Conservation (phyloP, 2,329 filamentous ascomycete genomes). For the Endoconidiophora polonica region DNA sequence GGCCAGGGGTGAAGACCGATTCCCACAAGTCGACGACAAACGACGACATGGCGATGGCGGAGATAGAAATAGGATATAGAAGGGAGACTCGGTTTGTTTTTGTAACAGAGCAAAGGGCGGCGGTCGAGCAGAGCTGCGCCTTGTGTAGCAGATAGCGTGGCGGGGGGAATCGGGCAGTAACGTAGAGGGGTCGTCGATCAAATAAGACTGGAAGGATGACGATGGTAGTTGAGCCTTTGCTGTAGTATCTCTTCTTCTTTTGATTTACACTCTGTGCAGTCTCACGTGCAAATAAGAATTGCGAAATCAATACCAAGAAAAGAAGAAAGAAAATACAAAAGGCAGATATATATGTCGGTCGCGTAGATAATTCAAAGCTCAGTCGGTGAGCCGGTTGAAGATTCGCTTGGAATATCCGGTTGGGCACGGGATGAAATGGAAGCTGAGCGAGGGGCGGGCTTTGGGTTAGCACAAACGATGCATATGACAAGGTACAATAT, state of each 20-base stretch:
- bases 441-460: no score
- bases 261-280: no score
- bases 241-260: no score
- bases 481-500: no score
- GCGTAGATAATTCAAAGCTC: no score
- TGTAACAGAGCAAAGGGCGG: no score
- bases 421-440: no score
- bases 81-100: background rate
- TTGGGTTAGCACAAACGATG: no score
- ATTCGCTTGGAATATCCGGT: no score
- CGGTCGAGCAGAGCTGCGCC: background rate
- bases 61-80: background rate
- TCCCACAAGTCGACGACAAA: slow-evolving; percentile 68
- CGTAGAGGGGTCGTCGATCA: no score
- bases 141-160: background rate
- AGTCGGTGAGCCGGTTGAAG: no score
- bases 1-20: slow-evolving; percentile 83
- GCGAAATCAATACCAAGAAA: background rate
- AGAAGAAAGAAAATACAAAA: background rate
- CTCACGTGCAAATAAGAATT: background rate
- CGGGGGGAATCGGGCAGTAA: no score
- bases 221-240: background rate
- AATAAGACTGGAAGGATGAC: background rate
- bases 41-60: slow-evolving; percentile 31
- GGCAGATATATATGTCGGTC: background rate